Conservation (phyloP, 2,329 filamentous ascomycete genomes). For the Orbilia oligospora region DNA sequence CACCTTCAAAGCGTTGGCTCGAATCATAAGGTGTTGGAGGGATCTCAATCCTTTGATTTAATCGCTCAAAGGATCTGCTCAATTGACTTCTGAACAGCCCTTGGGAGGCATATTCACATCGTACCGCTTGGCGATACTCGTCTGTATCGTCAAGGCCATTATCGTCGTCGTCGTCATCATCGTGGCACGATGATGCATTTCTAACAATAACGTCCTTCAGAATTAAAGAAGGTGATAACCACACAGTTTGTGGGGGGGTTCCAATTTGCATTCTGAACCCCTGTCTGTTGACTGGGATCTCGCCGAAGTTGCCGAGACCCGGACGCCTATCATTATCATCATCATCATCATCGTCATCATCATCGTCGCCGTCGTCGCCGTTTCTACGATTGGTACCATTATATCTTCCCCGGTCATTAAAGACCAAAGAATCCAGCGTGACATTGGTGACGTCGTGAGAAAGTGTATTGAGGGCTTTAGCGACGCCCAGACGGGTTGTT, state of each 20-base stretch:
- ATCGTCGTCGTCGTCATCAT: constrained; percentile 8
- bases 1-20: constrained; percentile 5
- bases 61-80: constrained; percentile 25
- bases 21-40: constrained; percentile 23
- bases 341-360: constrained; percentile 19
- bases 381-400: constrained; percentile 6
- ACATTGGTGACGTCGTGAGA: constrained; percentile 26
- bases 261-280: constrained; percentile 27
- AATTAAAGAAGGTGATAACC: constrained; percentile 24
- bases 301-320: constrained; percentile 11
- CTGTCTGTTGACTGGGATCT: constrained; percentile 4
- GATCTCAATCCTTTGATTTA: background rate
- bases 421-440: constrained; percentile 9
- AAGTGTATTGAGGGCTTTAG: constrained; percentile 11
- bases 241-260: constrained; percentile 25
- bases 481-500: constrained; percentile 7
- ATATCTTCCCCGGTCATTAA: constrained; percentile 11
- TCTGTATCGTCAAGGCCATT: background rate
- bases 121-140: constrained; percentile 3
- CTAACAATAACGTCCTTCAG: constrained; percentile 23
- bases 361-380: constrained; percentile 19
- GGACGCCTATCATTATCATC: constrained; percentile 2
- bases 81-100: constrained; percentile 30
- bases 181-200: constrained; percentile 23
- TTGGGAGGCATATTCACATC: constrained; percentile 12